phyloP scores from a whole-genome alignment of 2,329 filamentous ascomycete species.

The Nothopassalora personata region DNA sequence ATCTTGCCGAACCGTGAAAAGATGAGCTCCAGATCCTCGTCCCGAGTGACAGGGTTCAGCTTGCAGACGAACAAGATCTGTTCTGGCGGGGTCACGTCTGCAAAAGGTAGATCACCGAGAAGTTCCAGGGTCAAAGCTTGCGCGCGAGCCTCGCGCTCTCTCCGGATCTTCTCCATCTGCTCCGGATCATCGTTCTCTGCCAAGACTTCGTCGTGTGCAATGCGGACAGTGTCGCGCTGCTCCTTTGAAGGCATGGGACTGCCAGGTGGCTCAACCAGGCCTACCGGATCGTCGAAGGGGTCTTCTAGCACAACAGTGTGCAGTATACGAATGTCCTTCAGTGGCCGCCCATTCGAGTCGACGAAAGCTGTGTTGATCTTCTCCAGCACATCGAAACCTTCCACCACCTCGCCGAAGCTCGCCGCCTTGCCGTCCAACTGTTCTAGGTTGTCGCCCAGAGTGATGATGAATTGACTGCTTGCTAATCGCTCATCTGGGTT shows the following conservation, averaged over 20 bases:
- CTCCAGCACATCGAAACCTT: slow-evolving; percentile 89
- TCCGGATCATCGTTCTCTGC: slow-evolving; percentile 76
- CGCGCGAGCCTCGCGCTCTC: slow-evolving; percentile 85
- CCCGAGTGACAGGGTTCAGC: slow-evolving; percentile 90
- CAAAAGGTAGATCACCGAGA: slow-evolving; percentile 95
- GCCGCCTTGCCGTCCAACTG: slow-evolving; percentile 90
- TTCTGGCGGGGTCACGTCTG: slow-evolving; percentile 93
- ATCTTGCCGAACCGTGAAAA: slow-evolving; percentile 97
- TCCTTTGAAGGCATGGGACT: slow-evolving; percentile 78
- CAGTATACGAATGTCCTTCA: slow-evolving; percentile 91
- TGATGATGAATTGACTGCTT: slow-evolving; percentile 90
- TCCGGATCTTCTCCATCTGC: slow-evolving; percentile 68
- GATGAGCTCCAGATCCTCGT: slow-evolving; percentile 90
- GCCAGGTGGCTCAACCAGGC: slow-evolving; percentile 67
- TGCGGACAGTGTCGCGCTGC: slow-evolving; percentile 85
- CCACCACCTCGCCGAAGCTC: slow-evolving; percentile 90
- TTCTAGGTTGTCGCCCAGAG: slow-evolving; percentile 81
- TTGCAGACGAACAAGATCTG: slow-evolving; percentile 99
- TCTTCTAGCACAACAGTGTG: slow-evolving; percentile 91
- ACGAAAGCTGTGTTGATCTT: slow-evolving; percentile 88
- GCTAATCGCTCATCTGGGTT: slow-evolving; percentile 79
- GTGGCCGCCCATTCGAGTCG: slow-evolving; percentile 75
- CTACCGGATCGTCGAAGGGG: slow-evolving; percentile 76
- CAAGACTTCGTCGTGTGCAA: slow-evolving; percentile 80
- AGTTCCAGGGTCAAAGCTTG: slow-evolving; percentile 95